Base-by-base conservation (phyloP, 352 stramenopile species). In the Phytophthora sansomeana region DNA sequence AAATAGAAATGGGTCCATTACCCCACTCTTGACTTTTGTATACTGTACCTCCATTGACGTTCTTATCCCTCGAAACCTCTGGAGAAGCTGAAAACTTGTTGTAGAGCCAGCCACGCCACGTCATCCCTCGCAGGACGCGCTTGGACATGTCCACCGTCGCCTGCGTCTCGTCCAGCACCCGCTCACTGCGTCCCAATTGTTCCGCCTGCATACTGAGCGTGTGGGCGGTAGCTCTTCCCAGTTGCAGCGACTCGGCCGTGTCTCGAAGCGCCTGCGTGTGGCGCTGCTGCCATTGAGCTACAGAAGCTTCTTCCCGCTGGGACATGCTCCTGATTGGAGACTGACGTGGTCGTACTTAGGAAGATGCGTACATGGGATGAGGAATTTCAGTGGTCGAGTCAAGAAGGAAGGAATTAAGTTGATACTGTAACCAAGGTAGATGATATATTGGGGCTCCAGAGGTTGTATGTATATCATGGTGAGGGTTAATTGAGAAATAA, bases 101-200 rank as follows among this genome's bases (percentile, higher is more conserved):
- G 61, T 85, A 83, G 32, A 95, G 55, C 86, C 86, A 95, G 1
- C 86, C 86, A 0, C 84, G 92, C 86, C 86, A 95, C 26, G 86
- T 89, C 84, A 92, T 91, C 9, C 81, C 81, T 0, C 73, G 55
- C 48, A 92, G 68, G 41, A 90, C 70, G 6, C 80, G 81, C 72
- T 85, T 90, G 16, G 80, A 85, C 39, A 83, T 54, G 60, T 84
- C 78, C 8, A 91, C 72, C 0, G 73, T 72, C 49, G 85, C 72
- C 60, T 92, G 81, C 14, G 84, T 82, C 24, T 88, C 77, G 10
- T 92, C 84, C 16, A 91, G 56, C 8, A 78, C 62, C 5, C 69
- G 63, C 56, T 92, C 81, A 14, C 59, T 92, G 16, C 79, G 76
- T 14, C 71, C 69, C 21, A 92, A 52, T 79, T 90, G 81, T 42